Evolutionary conservation across 2,329 filamentous ascomycete genomes (phyloP), one percentile per base, ranked within the genome.

Genomic region (Trichoderma semiorbis): DNA sequence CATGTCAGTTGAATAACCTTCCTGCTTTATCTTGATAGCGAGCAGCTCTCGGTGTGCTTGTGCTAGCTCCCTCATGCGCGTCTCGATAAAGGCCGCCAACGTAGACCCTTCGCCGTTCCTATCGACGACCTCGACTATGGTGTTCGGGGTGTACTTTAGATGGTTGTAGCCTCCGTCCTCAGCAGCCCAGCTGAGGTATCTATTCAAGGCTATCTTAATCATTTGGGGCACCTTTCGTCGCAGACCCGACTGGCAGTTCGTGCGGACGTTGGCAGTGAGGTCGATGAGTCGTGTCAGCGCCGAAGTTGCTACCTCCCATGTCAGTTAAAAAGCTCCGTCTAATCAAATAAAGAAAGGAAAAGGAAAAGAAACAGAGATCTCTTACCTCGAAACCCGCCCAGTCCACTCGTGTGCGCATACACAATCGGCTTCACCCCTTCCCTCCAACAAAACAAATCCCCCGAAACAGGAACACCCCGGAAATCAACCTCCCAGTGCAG

Each of bases 161-260:
- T 79, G 74, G 7, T 74, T 73, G 73, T 81, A 84, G 28, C 78
- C 78, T 21, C 81, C 83, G 43, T 85, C 83, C 16, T 80, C 77
- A n/a, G 81, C 80, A 1, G 83, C 81, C 83, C 83, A 85, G 24
- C 73, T 76, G n/a, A 82, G 64, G 65, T 81, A 84, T 47, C 75
- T 76, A 30, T 79, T 78, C 1, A 85, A 70, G 16, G 78, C 77
- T 61, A 76, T 79, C 61, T 80, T 80, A 65, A 84, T 80, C 30
- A 80, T 74, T 0, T 47, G 60, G 0, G 81, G 75, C 5, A 79
- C 78, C 61, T 80, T 82, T 11, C 75, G 72, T 12, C 77, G 76
- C 16, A 79, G 75, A n/a, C 78, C 79, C 1, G 79, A 79, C 67
- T 84, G 82, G n/a, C 80, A 72, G 6, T 76, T 73, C 5, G 78